Evolutionary conservation across 129 eudicot genomes (phyloP).

Genomic region (Sambucus nigra): DNA sequence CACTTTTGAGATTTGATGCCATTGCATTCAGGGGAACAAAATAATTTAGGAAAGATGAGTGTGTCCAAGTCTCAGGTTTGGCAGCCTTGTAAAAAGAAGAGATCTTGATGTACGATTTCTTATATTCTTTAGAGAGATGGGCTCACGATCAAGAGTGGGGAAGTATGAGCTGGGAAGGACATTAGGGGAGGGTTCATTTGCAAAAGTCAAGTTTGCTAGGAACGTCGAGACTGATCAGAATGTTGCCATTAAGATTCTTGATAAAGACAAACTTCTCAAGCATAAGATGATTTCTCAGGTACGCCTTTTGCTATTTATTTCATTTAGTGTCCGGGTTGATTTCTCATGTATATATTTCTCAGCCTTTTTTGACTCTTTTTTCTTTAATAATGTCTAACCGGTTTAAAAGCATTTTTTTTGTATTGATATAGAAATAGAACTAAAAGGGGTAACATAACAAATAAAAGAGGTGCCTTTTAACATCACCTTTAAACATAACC

Average conservation of each 20-base stretch:
- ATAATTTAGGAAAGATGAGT: constrained; percentile 44
- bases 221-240: constrained; percentile 52
- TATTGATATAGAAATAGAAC: too few species aligned
- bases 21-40: too few species aligned
- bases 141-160: constrained; percentile 35
- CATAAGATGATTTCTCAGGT: constrained; percentile 88
- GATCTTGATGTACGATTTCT: constrained; percentile 25
- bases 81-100: constrained; percentile 98
- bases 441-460: too few species aligned
- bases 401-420: too few species aligned
- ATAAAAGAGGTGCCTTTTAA: too few species aligned
- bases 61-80: constrained; percentile 78
- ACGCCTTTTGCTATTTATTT: neutral
- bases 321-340: constrained; percentile 7
- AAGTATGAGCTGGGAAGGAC: constrained; percentile 76
- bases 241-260: constrained; percentile 77
- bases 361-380: too few species aligned
- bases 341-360: constrained; percentile 2
- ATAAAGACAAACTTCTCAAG: constrained; percentile 70
- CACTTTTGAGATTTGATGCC: neutral
- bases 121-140: constrained; percentile 6
- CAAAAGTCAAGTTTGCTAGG: constrained; percentile 66
- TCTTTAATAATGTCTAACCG: too few species aligned
- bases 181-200: constrained; percentile 78
- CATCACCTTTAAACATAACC: too few species aligned